Evolutionary conservation across 257 asterid genomes (phyloP).

Genomic region (Penstemon newberryi): DNA sequence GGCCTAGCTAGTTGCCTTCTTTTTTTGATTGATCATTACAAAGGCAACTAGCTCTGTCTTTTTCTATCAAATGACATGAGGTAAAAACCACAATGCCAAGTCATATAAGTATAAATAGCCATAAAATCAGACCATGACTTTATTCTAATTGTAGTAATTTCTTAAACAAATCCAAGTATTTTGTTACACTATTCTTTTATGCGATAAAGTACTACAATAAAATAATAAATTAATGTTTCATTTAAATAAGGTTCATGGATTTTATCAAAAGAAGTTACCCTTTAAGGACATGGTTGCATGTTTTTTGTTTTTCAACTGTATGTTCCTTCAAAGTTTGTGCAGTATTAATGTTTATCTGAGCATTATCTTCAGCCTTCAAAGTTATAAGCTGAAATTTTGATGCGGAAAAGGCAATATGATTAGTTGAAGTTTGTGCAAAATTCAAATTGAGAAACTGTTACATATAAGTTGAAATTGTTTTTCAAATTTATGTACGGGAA

Average conservation of each 20-base stretch:
- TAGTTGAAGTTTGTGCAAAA: conserved; percentile 5
- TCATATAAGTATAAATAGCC: too few species aligned
- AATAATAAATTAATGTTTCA: not conserved
- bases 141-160: too few species aligned
- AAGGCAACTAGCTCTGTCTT: too few species aligned
- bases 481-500: not conserved
- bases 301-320: not conserved
- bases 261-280: conserved; percentile 14
- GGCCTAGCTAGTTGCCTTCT: too few species aligned
- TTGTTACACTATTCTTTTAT: not conserved
- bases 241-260: not conserved
- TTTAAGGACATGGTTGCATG: conserved; percentile 20
- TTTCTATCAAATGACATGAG: too few species aligned
- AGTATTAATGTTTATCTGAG: conserved; percentile 9
- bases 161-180: too few species aligned
- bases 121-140: too few species aligned
- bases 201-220: not conserved
- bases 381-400: not conserved
- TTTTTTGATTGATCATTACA: too few species aligned
- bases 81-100: too few species aligned
- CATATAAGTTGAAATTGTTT: not conserved
- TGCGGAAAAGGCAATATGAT: not conserved
- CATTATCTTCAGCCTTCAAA: conserved; percentile 22
- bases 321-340: conserved; percentile 7
- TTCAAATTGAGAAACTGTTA: conserved; percentile 25